Percentiles rank a stretch among this genome's conserved stretches.
Evolutionary conservation across 164 flowering plant species (phyloP).

Genomic region (Tetrastigma voinierianum): DNA sequence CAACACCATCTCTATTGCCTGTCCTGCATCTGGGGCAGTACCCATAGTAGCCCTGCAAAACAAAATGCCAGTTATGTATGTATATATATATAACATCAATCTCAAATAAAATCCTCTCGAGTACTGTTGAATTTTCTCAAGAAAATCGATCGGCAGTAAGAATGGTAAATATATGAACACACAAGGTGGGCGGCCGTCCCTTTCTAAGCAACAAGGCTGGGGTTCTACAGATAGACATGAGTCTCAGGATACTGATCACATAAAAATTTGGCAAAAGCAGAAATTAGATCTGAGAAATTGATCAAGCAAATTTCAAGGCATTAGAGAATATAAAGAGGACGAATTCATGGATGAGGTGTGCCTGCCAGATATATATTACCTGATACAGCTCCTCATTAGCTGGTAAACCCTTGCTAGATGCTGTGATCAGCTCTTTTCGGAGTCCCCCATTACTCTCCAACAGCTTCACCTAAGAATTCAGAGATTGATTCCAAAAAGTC

Average conservation of each 20-base stretch:
- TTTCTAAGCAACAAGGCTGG: slow-evolving; percentile 14
- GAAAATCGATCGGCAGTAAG: no score
- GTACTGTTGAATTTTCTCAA: no score
- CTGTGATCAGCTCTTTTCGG: background rate
- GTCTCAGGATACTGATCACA: slow-evolving; percentile 29
- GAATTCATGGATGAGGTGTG: no score
- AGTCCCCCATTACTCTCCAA: background rate
- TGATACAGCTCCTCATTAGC: slow-evolving; percentile 11
- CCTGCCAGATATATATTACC: background rate
- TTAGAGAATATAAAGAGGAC: background rate
- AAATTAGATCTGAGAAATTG: background rate
- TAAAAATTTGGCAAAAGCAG: background rate
- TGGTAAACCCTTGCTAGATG: background rate
- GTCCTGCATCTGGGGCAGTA: slow-evolving; percentile 46
- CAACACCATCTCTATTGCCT: slow-evolving; percentile 39
- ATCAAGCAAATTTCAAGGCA: background rate
- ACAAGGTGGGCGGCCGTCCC: no score
- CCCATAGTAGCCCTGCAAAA: background rate
- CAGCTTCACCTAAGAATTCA: background rate
- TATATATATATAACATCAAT: no score
- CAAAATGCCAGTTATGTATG: no score
- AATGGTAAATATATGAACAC: no score
- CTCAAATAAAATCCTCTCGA: no score
- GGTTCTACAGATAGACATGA: slow-evolving; percentile 25
- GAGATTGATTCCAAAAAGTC: no score